Conservation (phyloP, 495 filamentous ascomycete species). For the Lasiosphaeris hirsuta region DNA sequence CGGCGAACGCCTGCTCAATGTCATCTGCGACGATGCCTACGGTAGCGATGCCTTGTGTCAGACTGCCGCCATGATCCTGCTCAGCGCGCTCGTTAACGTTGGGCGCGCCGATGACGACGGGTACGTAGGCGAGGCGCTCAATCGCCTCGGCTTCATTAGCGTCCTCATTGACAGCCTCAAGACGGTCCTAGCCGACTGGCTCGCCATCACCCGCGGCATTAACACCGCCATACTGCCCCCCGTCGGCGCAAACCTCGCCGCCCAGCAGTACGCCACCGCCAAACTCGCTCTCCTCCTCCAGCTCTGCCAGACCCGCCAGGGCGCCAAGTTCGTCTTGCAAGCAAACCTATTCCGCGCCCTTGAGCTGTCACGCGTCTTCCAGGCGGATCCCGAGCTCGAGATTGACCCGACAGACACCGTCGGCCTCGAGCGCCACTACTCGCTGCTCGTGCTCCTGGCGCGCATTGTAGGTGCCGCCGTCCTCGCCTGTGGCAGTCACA, state of each 20-base stretch:
- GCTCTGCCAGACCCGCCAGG: conserved; percentile 72
- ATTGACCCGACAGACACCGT: conserved; percentile 50
- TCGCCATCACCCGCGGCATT: conserved; percentile 16
- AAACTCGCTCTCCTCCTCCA: conserved; percentile 80
- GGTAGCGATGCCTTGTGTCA: conserved; percentile 76
- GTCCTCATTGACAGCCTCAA: conserved; percentile 83
- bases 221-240: too few relatives aligned
- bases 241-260: conserved; percentile 14
- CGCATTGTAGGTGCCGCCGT: conserved; percentile 78
- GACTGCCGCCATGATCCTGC: conserved; percentile 71
- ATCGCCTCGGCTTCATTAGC: conserved; percentile 82
- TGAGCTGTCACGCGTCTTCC: conserved; percentile 74
- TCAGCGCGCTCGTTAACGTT: conserved; percentile 67
- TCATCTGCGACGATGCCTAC: conserved; percentile 91
- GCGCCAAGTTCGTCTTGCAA: conserved; percentile 77
- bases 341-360: conserved; percentile 85
- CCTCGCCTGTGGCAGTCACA: conserved; percentile 74
- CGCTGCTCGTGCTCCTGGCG: conserved; percentile 73
- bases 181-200: conserved; percentile 62
- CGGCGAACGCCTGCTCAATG: conserved; percentile 75
- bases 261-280: conserved; percentile 63
- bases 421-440: conserved; percentile 76
- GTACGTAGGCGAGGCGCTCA: conserved; percentile 73
- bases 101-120: conserved; percentile 53
- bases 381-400: conserved; percentile 82